Evolutionary conservation across 169 alveolate species (phyloP).

Genomic region (Cryptosporidium bovis): DNA sequence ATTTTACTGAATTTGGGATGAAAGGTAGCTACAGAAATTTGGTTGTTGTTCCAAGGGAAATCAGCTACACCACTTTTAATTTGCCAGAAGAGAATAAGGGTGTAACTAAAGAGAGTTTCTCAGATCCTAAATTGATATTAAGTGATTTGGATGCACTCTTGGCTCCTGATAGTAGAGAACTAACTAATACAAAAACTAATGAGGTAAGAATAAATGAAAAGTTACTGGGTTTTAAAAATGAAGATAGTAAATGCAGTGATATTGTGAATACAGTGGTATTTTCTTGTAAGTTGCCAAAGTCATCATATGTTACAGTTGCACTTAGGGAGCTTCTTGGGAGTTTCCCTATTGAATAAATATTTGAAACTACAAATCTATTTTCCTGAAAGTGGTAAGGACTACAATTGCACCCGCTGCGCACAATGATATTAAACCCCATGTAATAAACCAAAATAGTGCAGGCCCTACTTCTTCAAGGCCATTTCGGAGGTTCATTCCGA

Average conservation of each 20-base stretch:
- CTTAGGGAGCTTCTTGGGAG: slow-evolving; percentile 77
- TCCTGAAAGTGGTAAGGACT: slow-evolving; percentile 55
- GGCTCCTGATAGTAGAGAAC: no score
- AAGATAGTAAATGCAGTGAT: background rate
- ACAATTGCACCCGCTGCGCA: slow-evolving; percentile 72
- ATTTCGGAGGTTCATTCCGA: slow-evolving; percentile 77
- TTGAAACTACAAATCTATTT: slow-evolving; percentile 49
- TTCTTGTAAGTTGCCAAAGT: slow-evolving; percentile 79
- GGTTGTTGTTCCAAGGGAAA: slow-evolving; percentile 81
- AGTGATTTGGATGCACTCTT: slow-evolving; percentile 59
- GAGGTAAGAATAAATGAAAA: slow-evolving; percentile 8
- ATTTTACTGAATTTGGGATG: slow-evolving; percentile 77
- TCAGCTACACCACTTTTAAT: slow-evolving; percentile 77
- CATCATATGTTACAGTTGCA: slow-evolving; percentile 81
- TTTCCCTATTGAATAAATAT: slow-evolving; percentile 40
- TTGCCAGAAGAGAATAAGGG: slow-evolving; percentile 77
- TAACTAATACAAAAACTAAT: background rate
- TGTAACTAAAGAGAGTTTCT: slow-evolving; percentile 15
- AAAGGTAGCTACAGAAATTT: slow-evolving; percentile 87
- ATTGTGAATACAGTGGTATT: slow-evolving; percentile 68
- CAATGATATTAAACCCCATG: slow-evolving; percentile 61
- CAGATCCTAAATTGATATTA: slow-evolving; percentile 51
- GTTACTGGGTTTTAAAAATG: slow-evolving; percentile 2
- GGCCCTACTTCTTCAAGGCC: slow-evolving; percentile 76
- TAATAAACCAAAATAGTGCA: slow-evolving; percentile 74